These are phyloP conservation scores for Aspergillus taichungensis DNA, from an alignment of 495 filamentous ascomycete species.

Conservation along the genomic window DNA sequence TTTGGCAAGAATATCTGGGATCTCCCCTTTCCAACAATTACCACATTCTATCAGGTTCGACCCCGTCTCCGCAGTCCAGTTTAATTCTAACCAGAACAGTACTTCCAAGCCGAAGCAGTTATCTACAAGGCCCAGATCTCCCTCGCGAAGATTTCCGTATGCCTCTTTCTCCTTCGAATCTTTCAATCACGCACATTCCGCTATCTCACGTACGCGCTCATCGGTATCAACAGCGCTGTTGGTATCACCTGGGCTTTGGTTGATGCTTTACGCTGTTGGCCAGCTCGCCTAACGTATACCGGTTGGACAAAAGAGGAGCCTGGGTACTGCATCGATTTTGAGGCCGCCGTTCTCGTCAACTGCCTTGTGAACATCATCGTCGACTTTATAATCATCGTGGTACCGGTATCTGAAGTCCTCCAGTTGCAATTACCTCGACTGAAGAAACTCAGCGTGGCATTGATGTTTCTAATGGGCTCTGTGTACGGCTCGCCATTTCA, in stretches of 20 bases:
- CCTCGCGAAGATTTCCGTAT: slow-evolving; percentile 43
- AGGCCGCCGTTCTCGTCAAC: slow-evolving; percentile 18
- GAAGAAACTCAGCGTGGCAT: slow-evolving; percentile 24
- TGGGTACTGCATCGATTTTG: slow-evolving; percentile 22
- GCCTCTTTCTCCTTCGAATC: slow-evolving; percentile 37
- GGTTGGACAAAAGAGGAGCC: slow-evolving; percentile 16
- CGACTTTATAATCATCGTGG: slow-evolving; percentile 20
- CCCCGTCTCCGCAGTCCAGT: neutral
- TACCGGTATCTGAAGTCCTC: slow-evolving; percentile 23
- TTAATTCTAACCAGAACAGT: neutral
- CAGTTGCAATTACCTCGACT: slow-evolving; percentile 20
- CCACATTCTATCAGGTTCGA: slow-evolving; percentile 14
- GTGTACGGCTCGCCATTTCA: slow-evolving; percentile 10
- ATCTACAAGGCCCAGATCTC: slow-evolving; percentile 28
- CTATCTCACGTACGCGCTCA: slow-evolving; percentile 20
- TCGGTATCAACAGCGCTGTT: slow-evolving; percentile 22
- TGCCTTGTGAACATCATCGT: slow-evolving; percentile 23
- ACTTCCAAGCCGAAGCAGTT: slow-evolving; percentile 19
- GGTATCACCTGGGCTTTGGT: slow-evolving; percentile 24
- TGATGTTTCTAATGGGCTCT: slow-evolving; percentile 27
- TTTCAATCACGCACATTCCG: slow-evolving; percentile 28
- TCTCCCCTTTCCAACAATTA: slow-evolving; percentile 16
- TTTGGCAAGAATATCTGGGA: slow-evolving; percentile 26
- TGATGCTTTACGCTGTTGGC: slow-evolving; percentile 26
- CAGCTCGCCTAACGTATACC: slow-evolving; percentile 23